Conservation (phyloP, 768 basidiomycete genomes). For the Clitopilus passeckerianus region DNA sequence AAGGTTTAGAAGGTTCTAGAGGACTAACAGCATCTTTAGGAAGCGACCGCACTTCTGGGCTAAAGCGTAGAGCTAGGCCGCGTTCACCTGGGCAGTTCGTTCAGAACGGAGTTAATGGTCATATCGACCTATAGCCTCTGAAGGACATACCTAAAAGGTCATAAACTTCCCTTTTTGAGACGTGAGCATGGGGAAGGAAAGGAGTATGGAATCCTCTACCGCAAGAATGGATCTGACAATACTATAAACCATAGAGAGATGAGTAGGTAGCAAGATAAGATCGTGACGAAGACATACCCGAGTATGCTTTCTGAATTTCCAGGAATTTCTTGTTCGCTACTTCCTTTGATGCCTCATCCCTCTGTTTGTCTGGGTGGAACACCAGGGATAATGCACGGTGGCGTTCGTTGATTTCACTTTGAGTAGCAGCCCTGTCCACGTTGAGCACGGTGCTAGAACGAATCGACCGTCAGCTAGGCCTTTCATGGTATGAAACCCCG, state of each 20-base stretch:
- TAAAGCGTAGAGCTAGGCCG: constrained; percentile 39
- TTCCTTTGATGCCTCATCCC: constrained; percentile 45
- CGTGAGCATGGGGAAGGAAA: constrained; percentile 2
- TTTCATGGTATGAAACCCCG: not conserved
- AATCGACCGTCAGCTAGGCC: not conserved
- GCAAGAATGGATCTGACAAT: constrained; percentile 65
- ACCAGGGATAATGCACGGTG: constrained; percentile 69
- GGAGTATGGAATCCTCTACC: constrained; percentile 30
- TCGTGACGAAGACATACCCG: constrained; percentile 41
- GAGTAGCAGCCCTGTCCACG: constrained; percentile 56
- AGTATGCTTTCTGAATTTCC: constrained; percentile 79
- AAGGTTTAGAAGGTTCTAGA: constrained; percentile 29
- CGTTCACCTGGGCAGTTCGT: constrained; percentile 18
- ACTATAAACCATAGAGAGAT: constrained; percentile 30
- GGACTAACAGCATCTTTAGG: constrained; percentile 40
- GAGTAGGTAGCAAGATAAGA: not conserved
- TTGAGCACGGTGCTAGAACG: constrained; percentile 60
- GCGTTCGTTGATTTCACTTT: constrained; percentile 68
- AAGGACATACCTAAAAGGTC: constrained; percentile 55
- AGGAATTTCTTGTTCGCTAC: constrained; percentile 66
- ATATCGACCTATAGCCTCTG: not conserved
- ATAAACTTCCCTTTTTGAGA: constrained; percentile 56
- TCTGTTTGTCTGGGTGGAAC: constrained; percentile 85
- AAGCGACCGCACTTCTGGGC: constrained; percentile 36
- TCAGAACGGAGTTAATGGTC: not conserved